phyloP scores from a whole-genome alignment of 2,329 filamentous ascomycete genomes.

The Dryadomyces sulphureus region DNA sequence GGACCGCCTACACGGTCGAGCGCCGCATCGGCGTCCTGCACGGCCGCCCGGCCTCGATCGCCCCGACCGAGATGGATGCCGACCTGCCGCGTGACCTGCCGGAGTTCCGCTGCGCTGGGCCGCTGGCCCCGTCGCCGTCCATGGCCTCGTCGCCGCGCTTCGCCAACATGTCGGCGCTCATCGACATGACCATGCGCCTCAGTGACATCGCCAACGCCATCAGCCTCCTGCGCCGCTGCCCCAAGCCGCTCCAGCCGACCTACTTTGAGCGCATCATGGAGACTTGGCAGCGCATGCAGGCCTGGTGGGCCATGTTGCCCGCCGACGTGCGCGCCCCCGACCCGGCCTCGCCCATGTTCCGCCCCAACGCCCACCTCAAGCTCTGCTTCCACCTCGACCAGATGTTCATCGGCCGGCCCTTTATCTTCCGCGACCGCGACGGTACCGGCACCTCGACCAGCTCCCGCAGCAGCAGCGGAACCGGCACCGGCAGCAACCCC shows the following conservation, averaged over 20 bases:
- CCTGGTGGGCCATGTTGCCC: slow-evolving; percentile 25
- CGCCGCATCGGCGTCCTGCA: slow-evolving; percentile 42
- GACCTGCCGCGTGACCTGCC: slow-evolving; percentile 23
- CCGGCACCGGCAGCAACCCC: slow-evolving; percentile 9
- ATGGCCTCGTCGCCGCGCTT: neutral
- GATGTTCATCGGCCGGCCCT: slow-evolving; percentile 38
- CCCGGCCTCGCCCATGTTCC: slow-evolving; percentile 24
- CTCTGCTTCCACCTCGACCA: slow-evolving; percentile 37
- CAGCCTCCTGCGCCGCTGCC: slow-evolving; percentile 21
- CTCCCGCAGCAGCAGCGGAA: neutral
- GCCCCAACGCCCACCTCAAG: slow-evolving; percentile 33
- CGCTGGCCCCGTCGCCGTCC: neutral
- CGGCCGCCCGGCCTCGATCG: slow-evolving; percentile 37
- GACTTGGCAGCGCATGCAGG: slow-evolving; percentile 21
- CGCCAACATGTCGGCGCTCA: slow-evolving; percentile 3
- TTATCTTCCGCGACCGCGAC: slow-evolving; percentile 25
- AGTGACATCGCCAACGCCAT: slow-evolving; percentile 24
- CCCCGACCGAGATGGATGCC: slow-evolving; percentile 36
- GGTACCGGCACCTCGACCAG: neutral
- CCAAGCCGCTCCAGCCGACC: slow-evolving; percentile 22
- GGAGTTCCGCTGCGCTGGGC: neutral
- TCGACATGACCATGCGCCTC: slow-evolving; percentile 21
- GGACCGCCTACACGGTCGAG: slow-evolving; percentile 41
- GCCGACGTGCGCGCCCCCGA: slow-evolving; percentile 24
- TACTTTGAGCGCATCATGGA: slow-evolving; percentile 23